Base-by-base conservation (phyloP, 78 protist species). In the Dictyostelium citrinum region DNA sequence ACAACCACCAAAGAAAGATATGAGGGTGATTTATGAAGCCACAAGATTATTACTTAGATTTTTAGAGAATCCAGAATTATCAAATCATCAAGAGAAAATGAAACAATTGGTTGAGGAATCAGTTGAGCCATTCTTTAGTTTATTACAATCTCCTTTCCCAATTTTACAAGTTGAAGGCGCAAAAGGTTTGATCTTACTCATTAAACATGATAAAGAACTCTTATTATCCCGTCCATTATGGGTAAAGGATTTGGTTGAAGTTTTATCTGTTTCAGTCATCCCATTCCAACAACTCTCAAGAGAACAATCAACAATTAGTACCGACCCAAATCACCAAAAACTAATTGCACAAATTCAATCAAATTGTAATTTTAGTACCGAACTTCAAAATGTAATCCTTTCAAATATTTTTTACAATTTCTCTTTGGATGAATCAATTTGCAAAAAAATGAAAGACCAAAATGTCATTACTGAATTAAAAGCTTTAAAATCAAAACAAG, bases 21-120 rank as follows among this genome's bases (percentile, higher is more conserved):
- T 58, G 70, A 58, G 93, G 68, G 93, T 88, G 5, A 67, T 33
- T 22, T 88, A 88, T 35, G 93, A 88, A 67, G 20, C 85, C 1
- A 78, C 76, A 22, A 76, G 93, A 76, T 58, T 88, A 7, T 7
- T 88, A 11, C 35, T 78, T 2, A 37, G 93, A 43, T 79, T 88
- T 29, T n/a, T 88, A 12, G 67, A 55, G n/a, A 88, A 64, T 37
- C 1, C 27, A 6, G 72, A 64, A 27, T 64, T 64, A 24, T 9
- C 71, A 43, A 29, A 67, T 33, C 22, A 29, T 2, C 45, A 45
- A 12, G 91, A 75, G 12, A 33, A 61, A 22, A 24, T 8, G 5
- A 67, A 64, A 37, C 20, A 88, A n/a, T 9, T 24, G 41, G 2
- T 88, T 11, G 29, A 45, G 27, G 85, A 76, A 43, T 31, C 55